Evolutionary conservation across 1,284 basidiomycete genomes (phyloP).

Genomic region (Phenoliferia sp.): DNA sequence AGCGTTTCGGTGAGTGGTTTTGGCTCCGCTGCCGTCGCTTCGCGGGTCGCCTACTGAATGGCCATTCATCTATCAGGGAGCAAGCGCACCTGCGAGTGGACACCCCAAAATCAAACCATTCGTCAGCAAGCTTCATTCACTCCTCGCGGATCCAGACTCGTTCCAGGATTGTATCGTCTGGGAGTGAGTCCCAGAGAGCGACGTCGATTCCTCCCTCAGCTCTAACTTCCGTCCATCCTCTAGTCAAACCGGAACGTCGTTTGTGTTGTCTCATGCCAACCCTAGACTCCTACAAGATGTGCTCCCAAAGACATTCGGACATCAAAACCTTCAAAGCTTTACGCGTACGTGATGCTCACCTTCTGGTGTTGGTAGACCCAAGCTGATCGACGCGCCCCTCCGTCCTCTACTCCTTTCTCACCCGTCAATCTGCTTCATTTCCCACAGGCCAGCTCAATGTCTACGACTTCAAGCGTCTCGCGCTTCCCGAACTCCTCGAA

Average conservation of each 20-base stretch:
- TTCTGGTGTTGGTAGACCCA: neutral
- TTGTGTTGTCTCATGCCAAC: conserved; percentile 18
- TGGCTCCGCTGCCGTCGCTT: too few species aligned
- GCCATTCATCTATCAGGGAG: too few species aligned
- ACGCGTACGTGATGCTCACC: conserved; percentile 12
- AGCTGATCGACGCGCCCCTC: too few species aligned
- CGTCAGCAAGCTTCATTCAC: conserved; percentile 10
- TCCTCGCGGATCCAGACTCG: conserved; percentile 8
- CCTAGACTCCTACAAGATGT: conserved; percentile 11
- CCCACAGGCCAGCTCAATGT: neutral
- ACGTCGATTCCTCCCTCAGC: neutral
- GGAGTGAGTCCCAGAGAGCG: conserved; percentile 11
- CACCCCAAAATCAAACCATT: neutral
- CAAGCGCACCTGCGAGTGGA: too few species aligned
- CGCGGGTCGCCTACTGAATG: too few species aligned
- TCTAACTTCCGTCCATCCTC: neutral
- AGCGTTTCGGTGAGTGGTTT: too few species aligned
- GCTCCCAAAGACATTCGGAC: conserved; percentile 13
- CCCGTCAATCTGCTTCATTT: too few species aligned
- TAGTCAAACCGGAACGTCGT: conserved; percentile 9
- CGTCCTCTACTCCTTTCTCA: neutral
- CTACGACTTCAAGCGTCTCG: neutral
- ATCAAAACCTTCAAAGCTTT: conserved; percentile 18
- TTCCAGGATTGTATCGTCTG: conserved; percentile 21
- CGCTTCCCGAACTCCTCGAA: neutral